Evolutionary conservation across 768 basidiomycete genomes (phyloP), one percentile per base, ranked within the genome.

Genomic region (Boletus sensibilis): DNA sequence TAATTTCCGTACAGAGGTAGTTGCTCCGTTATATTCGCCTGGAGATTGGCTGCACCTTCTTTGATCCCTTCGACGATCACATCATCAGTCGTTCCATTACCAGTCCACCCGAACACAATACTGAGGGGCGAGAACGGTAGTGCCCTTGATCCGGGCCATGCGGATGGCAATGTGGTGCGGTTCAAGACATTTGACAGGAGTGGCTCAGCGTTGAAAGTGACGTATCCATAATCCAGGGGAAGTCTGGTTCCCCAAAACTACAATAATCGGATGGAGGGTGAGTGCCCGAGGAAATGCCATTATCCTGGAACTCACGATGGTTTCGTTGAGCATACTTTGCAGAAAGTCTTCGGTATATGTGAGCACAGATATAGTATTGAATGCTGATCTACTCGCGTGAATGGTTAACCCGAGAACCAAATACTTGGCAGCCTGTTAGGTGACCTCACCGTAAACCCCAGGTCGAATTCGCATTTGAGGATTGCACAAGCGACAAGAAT

Each of bases 1-100:
- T 87, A 86, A 66, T 90, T 89, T 27, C 76, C 74, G 64, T 89
- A 88, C 48, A 78, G 56, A 4, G 79, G 62, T 4, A 75, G 77
- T n/a, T 70, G 63, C 8, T 64, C 57, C 42, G 54, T 81, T 77
- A 12, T 77, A 14, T 77, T 72, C 29, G 70, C 58, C n/a, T 63
- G 69, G 43, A 87, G 72, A 10, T 71, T 71, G 1, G 63, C 72
- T 1, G 76, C 72, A 52, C 76, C 79, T 33, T 73, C 55, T 18
- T 66, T 67, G 18, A 75, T 70, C 9, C 81, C 78, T 21, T 73
- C 48, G 16, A 78, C 64, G 50, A 85, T 75, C 29, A 63, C 53
- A 5, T 65, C 66, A 59, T 86, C 83, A 0, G 64, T 66, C 5
- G 67, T 37, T 18, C 74, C 64, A n/a, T 66, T 46, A 2, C 51